Percentiles rank a stretch among this genome's conserved stretches.
phyloP scores from a whole-genome alignment of 345 rosid genomes.

The Aquilaria sinensis region DNA sequence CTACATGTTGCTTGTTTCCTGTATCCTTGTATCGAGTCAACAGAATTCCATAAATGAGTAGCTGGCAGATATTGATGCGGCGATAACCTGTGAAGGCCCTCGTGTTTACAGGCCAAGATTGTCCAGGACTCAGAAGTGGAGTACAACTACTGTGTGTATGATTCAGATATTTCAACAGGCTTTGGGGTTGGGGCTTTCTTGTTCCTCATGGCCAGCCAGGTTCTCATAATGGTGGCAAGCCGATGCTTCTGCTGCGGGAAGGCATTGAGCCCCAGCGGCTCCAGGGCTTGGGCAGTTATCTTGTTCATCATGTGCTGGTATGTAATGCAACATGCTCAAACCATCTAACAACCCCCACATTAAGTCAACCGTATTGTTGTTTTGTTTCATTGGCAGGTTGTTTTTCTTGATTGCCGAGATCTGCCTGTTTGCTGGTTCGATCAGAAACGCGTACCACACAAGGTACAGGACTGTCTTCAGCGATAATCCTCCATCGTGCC shows the following conservation, averaged over 20 bases:
- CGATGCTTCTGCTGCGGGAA: conserved; percentile 93
- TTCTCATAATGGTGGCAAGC: conserved; percentile 79
- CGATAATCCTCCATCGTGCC: conserved; percentile 65
- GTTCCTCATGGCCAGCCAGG: conserved; percentile 68
- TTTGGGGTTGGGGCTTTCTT: conserved; percentile 78
- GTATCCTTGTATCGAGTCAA: too few relatives aligned
- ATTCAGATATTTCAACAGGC: conserved; percentile 84
- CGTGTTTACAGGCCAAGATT: conserved; percentile 48
- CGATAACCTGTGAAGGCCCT: background rate
- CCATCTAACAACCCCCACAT: too few relatives aligned
- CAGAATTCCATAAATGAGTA: background rate
- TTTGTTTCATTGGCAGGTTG: conserved; percentile 39
- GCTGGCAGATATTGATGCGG: background rate
- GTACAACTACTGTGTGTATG: conserved; percentile 64
- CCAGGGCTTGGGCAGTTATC: conserved; percentile 79
- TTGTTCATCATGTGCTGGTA: conserved; percentile 92
- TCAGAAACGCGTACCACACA: conserved; percentile 86
- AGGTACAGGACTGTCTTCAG: conserved; percentile 64
- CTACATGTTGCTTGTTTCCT: too few relatives aligned
- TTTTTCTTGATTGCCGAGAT: conserved; percentile 78
- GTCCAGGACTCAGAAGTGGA: conserved; percentile 37
- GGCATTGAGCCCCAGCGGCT: conserved; percentile 72
- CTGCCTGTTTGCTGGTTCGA: conserved; percentile 82
- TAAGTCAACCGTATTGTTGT: background rate
- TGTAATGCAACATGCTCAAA: background rate